Percentiles rank a stretch among this genome's conserved stretches.
Conservation (phyloP, 148 eudicot species). For the Fagopyrum tataricum region DNA sequence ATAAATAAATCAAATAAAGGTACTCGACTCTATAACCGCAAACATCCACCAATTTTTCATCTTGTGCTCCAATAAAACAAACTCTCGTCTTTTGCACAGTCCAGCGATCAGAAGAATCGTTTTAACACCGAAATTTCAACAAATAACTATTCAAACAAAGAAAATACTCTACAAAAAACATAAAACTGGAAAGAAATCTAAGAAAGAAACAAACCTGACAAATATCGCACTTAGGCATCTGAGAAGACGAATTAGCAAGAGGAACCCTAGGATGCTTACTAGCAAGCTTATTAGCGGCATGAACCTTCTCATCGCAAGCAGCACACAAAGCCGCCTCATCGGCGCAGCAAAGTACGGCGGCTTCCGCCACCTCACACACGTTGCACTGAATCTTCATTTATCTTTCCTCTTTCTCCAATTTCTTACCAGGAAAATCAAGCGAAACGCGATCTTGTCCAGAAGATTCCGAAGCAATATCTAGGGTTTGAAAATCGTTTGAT, state of each 20-base stretch:
- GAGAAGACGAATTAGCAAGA: slow-evolving; percentile 44
- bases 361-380: slow-evolving; percentile 87
- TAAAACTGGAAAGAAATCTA: not conserved
- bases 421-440: not conserved
- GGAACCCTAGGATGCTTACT: slow-evolving; percentile 77
- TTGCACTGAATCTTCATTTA: slow-evolving; percentile 93
- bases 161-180: not conserved
- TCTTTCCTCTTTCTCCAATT: not conserved
- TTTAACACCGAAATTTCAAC: not conserved
- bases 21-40: not conserved
- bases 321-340: slow-evolving; percentile 72
- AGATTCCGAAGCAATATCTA: not conserved
- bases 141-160: not conserved
- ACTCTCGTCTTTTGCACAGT: not conserved
- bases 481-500: not conserved
- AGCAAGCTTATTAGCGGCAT: slow-evolving; percentile 96
- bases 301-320: slow-evolving; percentile 70
- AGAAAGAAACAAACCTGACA: slow-evolving; percentile 54
- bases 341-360: slow-evolving; percentile 77
- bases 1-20: not conserved
- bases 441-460: not conserved
- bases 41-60: not conserved
- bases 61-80: not conserved
- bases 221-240: slow-evolving; percentile 81
- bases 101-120: not conserved